Evolutionary conservation across 1,284 basidiomycete species (phyloP).

Genomic region (Ceratobasidium sp.): DNA sequence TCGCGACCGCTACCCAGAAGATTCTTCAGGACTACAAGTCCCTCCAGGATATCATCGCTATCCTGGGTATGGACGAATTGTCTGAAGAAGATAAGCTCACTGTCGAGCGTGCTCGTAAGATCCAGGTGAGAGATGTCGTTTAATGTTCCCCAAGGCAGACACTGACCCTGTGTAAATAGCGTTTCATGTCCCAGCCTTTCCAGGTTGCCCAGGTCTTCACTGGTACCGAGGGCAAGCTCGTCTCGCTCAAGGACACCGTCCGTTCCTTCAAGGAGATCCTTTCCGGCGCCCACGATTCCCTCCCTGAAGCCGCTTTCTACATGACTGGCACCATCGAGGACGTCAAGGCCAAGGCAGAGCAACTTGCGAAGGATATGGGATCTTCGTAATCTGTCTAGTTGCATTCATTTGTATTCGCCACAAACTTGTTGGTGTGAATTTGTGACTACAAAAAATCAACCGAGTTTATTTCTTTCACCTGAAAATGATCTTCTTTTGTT

Average conservation of each 20-base stretch:
- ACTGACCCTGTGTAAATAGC: conserved; percentile 48
- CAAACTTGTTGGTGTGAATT: conserved; percentile 1
- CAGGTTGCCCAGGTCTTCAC: conserved; percentile 99
- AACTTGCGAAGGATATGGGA: conserved; percentile 89
- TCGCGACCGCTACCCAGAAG: conserved; percentile 96
- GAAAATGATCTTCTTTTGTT: neutral
- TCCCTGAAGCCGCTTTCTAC: conserved; percentile 96
- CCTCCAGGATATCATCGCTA: conserved; percentile 95
- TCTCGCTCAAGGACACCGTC: conserved; percentile 90
- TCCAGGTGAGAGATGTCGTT: conserved; percentile 57
- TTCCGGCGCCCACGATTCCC: conserved; percentile 82
- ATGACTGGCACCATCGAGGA: conserved; percentile 94
- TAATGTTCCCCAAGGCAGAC: neutral
- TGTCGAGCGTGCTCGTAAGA: conserved; percentile 85
- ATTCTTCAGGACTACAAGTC: conserved; percentile 99
- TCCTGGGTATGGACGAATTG: conserved; percentile 99
- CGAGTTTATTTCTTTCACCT: neutral
- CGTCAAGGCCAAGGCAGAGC: conserved; percentile 94
- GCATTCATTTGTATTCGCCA: neutral
- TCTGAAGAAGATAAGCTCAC: conserved; percentile 99
- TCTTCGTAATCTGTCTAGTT: conserved; percentile 28
- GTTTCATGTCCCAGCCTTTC: conserved; percentile 99
- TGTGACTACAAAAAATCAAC: conserved; percentile 21
- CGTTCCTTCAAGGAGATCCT: conserved; percentile 97
- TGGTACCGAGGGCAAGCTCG: conserved; percentile 96